A percentile compares a stretch with the other conserved stretches of the same genome.
phyloP scores from a whole-genome alignment of 148 eudicot species.

The Rhododendron vialii region DNA sequence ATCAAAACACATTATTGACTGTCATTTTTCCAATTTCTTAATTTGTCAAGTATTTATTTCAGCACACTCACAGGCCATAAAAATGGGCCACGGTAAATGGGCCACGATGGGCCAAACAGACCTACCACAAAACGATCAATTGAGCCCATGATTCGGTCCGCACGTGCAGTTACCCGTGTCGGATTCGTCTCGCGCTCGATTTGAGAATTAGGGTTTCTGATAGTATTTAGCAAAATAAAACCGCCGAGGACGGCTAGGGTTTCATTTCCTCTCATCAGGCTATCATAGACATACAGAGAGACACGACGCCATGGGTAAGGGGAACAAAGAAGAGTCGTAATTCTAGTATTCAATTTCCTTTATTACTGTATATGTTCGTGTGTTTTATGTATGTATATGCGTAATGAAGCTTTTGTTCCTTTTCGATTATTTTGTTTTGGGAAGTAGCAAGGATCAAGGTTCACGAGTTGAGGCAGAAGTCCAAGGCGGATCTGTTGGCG shows the following conservation, averaged over 20 bases:
- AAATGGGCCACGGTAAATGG: not conserved
- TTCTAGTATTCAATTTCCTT: not conserved
- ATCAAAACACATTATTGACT: too few relatives aligned
- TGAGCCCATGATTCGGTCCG: not conserved
- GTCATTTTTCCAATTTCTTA: too few relatives aligned
- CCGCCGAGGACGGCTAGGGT: not conserved
- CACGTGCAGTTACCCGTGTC: not conserved
- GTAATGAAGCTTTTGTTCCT: not conserved
- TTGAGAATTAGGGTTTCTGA: conserved; percentile 14
- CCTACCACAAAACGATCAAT: not conserved
- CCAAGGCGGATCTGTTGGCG: conserved; percentile 40
- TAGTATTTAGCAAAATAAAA: not conserved
- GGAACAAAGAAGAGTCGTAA: not conserved
- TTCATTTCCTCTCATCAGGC: not conserved
- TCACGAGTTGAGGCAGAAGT: conserved; percentile 57
- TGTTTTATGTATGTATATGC: not conserved
- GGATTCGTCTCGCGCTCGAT: not conserved
- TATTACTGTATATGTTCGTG: not conserved
- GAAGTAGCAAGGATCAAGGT: conserved; percentile 58
- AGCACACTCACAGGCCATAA: not conserved
- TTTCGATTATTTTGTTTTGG: not conserved
- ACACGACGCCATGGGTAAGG: conserved; percentile 14
- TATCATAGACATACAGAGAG: not conserved
- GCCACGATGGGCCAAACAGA: not conserved
- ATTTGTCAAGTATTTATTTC: not conserved